Evolutionary conservation across 2,329 filamentous ascomycete species (phyloP).

Genomic region (Sarocladium kiliense): DNA sequence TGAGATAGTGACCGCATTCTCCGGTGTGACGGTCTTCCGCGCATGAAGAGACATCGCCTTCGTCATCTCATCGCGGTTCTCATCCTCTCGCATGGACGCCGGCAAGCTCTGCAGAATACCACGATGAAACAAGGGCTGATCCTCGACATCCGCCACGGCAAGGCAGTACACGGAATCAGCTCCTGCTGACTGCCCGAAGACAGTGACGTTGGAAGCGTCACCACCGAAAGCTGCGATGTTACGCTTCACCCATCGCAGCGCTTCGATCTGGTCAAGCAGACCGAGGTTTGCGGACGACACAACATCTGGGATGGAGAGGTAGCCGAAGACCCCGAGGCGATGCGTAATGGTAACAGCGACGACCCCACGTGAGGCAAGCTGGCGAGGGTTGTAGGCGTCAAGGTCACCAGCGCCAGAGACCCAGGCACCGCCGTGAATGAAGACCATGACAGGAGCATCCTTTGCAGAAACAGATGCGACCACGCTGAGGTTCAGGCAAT

Average conservation of each 20-base stretch:
- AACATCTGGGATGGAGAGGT: slow-evolving; percentile 7
- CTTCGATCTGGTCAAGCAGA: slow-evolving; percentile 13
- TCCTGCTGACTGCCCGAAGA: slow-evolving; percentile 11
- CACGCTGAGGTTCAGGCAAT: slow-evolving; percentile 29
- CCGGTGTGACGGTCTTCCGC: neutral
- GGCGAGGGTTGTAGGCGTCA: neutral
- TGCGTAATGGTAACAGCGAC: neutral
- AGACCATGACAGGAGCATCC: slow-evolving; percentile 12
- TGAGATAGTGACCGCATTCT: neutral
- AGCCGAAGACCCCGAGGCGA: slow-evolving; percentile 13
- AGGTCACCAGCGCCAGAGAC: slow-evolving; percentile 11
- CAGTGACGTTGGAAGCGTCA: slow-evolving; percentile 7
- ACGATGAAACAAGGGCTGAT: slow-evolving; percentile 12
- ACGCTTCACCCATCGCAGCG: slow-evolving; percentile 11
- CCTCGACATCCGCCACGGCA: slow-evolving; percentile 9
- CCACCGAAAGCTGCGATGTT: slow-evolving; percentile 11
- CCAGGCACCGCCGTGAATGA: slow-evolving; percentile 13
- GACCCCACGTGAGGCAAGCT: neutral
- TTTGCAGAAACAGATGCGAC: slow-evolving; percentile 20
- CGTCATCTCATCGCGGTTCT: slow-evolving; percentile 11
- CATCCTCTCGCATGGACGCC: slow-evolving; percentile 6
- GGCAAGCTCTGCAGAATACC: slow-evolving; percentile 15
- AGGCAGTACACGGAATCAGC: slow-evolving; percentile 12
- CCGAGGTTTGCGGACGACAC: slow-evolving; percentile 11
- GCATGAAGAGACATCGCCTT: slow-evolving; percentile 4